Conservation (phyloP, 2,329 filamentous ascomycete genomes). For the Ceratocystis diversiconidia region DNA sequence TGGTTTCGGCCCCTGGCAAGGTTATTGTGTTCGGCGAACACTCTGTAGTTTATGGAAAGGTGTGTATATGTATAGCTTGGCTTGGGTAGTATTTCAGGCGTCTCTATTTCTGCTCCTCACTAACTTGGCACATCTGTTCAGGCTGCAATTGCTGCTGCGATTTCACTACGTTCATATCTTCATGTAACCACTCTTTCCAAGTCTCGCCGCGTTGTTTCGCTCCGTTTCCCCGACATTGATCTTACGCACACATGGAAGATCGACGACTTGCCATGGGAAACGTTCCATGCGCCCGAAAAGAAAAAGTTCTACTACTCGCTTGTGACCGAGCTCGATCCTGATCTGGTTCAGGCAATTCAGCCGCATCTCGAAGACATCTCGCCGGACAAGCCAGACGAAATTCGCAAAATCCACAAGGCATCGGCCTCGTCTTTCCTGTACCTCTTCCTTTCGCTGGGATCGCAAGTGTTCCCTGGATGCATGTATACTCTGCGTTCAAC, state of each 20-base stretch:
- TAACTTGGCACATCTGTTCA: constrained; percentile 25
- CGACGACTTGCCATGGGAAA: constrained; percentile 72
- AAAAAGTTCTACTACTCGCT: constrained; percentile 93
- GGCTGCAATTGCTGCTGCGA: constrained; percentile 86
- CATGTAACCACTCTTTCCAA: constrained; percentile 91
- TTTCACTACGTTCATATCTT: constrained; percentile 89
- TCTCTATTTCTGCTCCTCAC: constrained; percentile 5
- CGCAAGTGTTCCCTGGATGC: constrained; percentile 61
- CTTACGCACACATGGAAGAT: constrained; percentile 90
- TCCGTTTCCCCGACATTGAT: constrained; percentile 83
- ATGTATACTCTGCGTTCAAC: constrained; percentile 86
- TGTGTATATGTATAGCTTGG: constrained; percentile 27
- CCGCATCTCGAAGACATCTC: constrained; percentile 66
- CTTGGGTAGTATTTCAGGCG: background rate
- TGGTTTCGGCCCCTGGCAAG: constrained; percentile 96
- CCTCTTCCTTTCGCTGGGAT: constrained; percentile 77
- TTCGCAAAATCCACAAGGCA: constrained; percentile 70
- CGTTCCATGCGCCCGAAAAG: constrained; percentile 66
- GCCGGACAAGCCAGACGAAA: constrained; percentile 46
- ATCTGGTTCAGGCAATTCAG: constrained; percentile 66
- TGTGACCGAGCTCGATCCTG: constrained; percentile 68
- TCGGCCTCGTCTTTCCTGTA: constrained; percentile 83
- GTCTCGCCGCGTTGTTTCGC: constrained; percentile 70
- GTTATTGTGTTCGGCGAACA: constrained; percentile 98
- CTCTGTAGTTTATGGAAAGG: constrained; percentile 93